These are phyloP conservation scores for Eragrostis nindensis DNA, from an alignment of 176 grass and related monocot genomes.

Conservation along the genomic window DNA sequence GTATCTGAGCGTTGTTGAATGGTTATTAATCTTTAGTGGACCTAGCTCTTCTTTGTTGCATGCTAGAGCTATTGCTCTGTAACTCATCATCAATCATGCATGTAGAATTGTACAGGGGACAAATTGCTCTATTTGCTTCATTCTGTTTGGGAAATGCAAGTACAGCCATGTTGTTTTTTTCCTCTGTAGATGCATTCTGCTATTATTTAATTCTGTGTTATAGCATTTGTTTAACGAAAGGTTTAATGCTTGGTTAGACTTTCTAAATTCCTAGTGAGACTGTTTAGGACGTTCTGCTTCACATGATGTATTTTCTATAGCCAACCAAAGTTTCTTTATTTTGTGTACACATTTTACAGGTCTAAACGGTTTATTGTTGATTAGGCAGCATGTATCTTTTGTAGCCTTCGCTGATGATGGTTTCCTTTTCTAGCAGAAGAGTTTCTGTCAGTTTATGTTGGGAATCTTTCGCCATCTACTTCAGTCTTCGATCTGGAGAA, in stretches of 20 bases:
- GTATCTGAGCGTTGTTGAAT: neutral
- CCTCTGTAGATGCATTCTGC: slow-evolving; percentile 21
- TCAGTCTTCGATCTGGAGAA: slow-evolving; percentile 71
- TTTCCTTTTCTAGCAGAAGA: slow-evolving; percentile 47
- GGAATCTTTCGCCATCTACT: slow-evolving; percentile 73
- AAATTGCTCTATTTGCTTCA: neutral
- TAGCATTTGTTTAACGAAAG: slow-evolving; percentile 4
- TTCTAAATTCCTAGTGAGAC: slow-evolving; percentile 13
- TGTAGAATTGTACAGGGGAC: neutral
- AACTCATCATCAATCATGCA: neutral
- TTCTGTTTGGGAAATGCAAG: neutral
- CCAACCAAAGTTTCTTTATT: neutral
- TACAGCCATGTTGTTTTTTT: neutral
- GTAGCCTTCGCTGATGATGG: neutral
- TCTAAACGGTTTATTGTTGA: neutral
- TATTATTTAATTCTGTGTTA: neutral
- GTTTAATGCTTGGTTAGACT: neutral
- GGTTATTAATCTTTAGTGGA: neutral
- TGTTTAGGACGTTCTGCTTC: neutral
- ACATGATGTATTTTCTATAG: slow-evolving; percentile 4
- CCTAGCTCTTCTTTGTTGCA: slow-evolving; percentile 5
- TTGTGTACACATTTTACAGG: neutral
- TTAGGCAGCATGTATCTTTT: neutral
- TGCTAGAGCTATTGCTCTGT: slow-evolving; percentile 11
- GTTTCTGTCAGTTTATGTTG: slow-evolving; percentile 64